These are phyloP conservation scores for Hymenoscyphus albidus DNA, from an alignment of 2,329 filamentous ascomycete species.

Conservation along the genomic window DNA sequence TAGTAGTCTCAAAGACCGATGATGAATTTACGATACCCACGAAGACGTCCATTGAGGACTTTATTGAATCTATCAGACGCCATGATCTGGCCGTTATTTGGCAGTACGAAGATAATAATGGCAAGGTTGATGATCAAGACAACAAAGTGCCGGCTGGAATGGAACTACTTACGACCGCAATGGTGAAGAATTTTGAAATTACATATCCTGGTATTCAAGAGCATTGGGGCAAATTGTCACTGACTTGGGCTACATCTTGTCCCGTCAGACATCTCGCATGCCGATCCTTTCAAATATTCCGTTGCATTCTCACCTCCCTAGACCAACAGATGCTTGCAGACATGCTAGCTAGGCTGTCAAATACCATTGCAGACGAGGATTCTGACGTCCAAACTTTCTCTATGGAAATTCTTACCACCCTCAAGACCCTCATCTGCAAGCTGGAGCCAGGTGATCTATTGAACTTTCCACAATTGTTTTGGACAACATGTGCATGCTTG, in stretches of 20 bases:
- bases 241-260: constrained; percentile 96
- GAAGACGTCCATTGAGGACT: constrained; percentile 75
- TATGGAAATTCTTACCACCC: constrained; percentile 92
- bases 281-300: constrained; percentile 94
- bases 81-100: constrained; percentile 84
- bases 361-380: constrained; percentile 94
- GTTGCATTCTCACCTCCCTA: constrained; percentile 84
- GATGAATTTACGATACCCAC: constrained; percentile 58
- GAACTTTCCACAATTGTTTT: constrained; percentile 93
- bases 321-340: constrained; percentile 94
- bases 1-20: constrained; percentile 78
- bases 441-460: constrained; percentile 75
- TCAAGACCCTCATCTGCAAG: constrained; percentile 87
- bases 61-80: constrained; percentile 81
- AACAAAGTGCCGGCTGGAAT: constrained; percentile 84
- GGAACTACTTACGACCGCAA: constrained; percentile 75
- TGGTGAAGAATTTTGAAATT: constrained; percentile 80
- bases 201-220: constrained; percentile 84
- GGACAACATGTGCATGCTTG: constrained; percentile 94
- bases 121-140: constrained; percentile 67
- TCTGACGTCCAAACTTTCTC: constrained; percentile 94
- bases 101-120: constrained; percentile 90
- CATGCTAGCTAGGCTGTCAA: constrained; percentile 91
- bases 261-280: constrained; percentile 93
- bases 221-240: constrained; percentile 82